Conservation (phyloP, 2,329 filamentous ascomycete genomes). For the Pseudogymnoascus sp. region DNA sequence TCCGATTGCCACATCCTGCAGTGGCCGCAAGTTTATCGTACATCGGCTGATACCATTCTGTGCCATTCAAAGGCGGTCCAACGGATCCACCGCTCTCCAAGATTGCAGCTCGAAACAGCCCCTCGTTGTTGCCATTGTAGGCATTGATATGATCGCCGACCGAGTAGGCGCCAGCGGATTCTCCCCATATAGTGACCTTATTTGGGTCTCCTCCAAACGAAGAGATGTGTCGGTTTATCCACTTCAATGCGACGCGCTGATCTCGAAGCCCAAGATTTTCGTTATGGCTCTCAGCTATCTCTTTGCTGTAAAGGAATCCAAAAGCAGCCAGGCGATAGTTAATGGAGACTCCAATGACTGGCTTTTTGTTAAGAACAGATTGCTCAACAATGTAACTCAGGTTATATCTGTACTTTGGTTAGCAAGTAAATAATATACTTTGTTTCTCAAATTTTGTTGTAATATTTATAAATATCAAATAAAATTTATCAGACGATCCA, state of each 20-base stretch:
- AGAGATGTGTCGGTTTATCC: constrained; percentile 51
- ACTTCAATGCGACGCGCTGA: constrained; percentile 49
- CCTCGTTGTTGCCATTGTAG: constrained; percentile 49
- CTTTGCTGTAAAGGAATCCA: constrained; percentile 56
- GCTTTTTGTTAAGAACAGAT: constrained; percentile 28
- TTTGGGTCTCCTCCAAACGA: constrained; percentile 38
- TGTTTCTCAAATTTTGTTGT: background rate
- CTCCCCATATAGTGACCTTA: constrained; percentile 40
- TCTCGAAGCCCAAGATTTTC: constrained; percentile 58
- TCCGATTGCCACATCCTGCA: constrained; percentile 23
- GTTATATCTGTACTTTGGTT: constrained; percentile 47
- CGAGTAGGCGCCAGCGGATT: constrained; percentile 36
- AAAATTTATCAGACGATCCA: constrained; percentile 42
- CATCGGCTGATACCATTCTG: constrained; percentile 29
- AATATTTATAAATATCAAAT: background rate
- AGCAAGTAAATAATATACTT: constrained; percentile 14
- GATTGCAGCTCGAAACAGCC: constrained; percentile 47
- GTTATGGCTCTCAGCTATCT: constrained; percentile 44
- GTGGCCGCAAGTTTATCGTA: constrained; percentile 31
- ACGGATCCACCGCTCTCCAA: constrained; percentile 41
- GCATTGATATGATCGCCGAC: constrained; percentile 49
- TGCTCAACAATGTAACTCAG: constrained; percentile 48
- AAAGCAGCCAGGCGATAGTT: constrained; percentile 58
- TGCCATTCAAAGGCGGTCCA: constrained; percentile 19
- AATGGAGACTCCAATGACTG: constrained; percentile 44